Percentiles rank a stretch among this genome's conserved stretches.
These are phyloP conservation scores for Fusarium dlaminii DNA, from an alignment of 2,329 filamentous ascomycete genomes.

Conservation along the genomic window DNA sequence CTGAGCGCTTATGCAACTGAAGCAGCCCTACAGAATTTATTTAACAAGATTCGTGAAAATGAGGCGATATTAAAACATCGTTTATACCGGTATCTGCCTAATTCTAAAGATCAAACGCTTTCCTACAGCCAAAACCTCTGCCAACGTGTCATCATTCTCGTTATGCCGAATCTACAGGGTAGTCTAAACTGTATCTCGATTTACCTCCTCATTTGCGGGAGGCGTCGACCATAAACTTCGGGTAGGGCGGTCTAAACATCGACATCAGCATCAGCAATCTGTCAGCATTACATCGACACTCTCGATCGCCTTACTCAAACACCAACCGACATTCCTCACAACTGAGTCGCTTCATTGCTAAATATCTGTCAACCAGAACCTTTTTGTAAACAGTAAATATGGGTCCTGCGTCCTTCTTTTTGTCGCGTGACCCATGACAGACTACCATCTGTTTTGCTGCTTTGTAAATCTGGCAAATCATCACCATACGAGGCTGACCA, in stretches of 20 bases:
- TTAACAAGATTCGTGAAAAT: not conserved
- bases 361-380: fast-evolving
- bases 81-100: fast-evolving
- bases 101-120: fast-evolving
- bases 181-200: not conserved
- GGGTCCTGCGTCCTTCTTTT: not conserved
- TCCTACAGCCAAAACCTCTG: no score
- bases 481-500: fast-evolving
- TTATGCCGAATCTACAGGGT: not conserved
- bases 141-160: no score
- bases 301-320: fast-evolving
- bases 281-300: not conserved
- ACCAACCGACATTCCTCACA: fast-evolving
- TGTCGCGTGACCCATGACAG: not conserved
- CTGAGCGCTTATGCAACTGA: conserved; percentile 4
- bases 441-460: not conserved
- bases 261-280: not conserved
- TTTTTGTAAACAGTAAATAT: not conserved
- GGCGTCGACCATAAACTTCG: not conserved
- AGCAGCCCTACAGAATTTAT: not conserved
- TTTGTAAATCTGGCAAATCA: not conserved
- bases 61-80: not conserved
- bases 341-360: fast-evolving
- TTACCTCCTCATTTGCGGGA: not conserved
- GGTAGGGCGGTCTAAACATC: not conserved